Evolutionary conservation across 163 green algal species (phyloP), one percentile per base, ranked within the genome.

Genomic region (Chloroidium sp.): DNA sequence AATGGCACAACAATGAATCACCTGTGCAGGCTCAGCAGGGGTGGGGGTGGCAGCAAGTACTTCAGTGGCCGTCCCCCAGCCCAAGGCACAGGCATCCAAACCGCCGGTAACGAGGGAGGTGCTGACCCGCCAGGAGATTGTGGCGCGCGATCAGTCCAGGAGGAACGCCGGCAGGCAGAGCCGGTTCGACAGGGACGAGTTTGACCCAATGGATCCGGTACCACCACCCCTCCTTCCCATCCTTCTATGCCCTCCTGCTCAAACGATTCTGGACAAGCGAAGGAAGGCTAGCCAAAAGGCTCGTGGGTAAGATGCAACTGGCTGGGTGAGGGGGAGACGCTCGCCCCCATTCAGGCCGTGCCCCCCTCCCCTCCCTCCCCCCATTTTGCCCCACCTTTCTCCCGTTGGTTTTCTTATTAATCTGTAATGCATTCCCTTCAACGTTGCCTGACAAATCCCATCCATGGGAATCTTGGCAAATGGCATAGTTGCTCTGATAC

Each of bases 181-280:
- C 61, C 14, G 78, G 60, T 61, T 62, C 60, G 67, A 61, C 78
- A 78, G 80, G 1, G 89, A 93, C 0, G 89, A 87, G 14, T 61
- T 93, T 14, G 92, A 95, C 76, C 92, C 92, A 3, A 95, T 95
- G 92, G 92, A 95, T 68, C 92, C 92, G 82, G 91, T 95, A 80
- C 14, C 6, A 1, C 36, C 36, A 36, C 36, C 36, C 36, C 36
- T 36, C 36, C 36, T 36, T 36, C 36, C 36, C 36, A 36, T 36
- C 36, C 36, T 36, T 36, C 36, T 36, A 36, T 36, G 36, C 36
- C 36, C 36, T 36, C 36, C 36, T 36, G 36, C 36, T 36, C 36
- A 36, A 36, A 36, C 36, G 36, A 36, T 36, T 36, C 36, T 36
- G 36, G 36, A 36, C 36, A 36, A 36, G 36, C 36, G 36, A 36